Conservation (phyloP, 2,329 filamentous ascomycete species). For the Clonostachys chloroleuca region DNA sequence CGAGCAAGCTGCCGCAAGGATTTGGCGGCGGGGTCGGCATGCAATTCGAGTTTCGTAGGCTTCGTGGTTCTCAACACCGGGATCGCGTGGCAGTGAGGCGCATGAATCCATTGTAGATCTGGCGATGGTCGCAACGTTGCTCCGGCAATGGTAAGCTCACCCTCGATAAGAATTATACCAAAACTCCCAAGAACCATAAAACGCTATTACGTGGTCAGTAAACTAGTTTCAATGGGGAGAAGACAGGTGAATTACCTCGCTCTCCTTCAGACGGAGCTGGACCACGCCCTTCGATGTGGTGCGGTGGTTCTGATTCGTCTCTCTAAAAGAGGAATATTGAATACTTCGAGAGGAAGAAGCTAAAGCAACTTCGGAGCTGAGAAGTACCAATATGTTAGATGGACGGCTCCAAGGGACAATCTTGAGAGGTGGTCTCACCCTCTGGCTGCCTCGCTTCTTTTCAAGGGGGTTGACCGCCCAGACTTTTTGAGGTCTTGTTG, state of each 20-base stretch:
- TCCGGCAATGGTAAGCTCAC: constrained; percentile 62
- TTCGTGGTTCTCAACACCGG: constrained; percentile 57
- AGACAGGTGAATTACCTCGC: constrained; percentile 33
- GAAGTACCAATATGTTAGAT: neutral
- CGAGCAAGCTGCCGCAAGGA: constrained; percentile 48
- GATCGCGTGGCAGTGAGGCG: constrained; percentile 65
- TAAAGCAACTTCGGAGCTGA: neutral
- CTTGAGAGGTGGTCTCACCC: neutral
- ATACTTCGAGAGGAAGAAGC: constrained; percentile 2
- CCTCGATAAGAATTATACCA: constrained; percentile 55
- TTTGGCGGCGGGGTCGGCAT: constrained; percentile 42
- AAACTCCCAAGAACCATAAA: constrained; percentile 65
- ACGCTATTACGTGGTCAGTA: constrained; percentile 33
- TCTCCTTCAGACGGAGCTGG: constrained; percentile 38
- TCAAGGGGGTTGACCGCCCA: neutral
- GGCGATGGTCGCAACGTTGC: constrained; percentile 50
- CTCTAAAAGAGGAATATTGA: constrained; percentile 40
- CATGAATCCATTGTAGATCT: constrained; percentile 52
- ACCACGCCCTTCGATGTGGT: constrained; percentile 29
- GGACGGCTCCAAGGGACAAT: no score
- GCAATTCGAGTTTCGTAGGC: constrained; percentile 48
- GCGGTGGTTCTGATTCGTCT: constrained; percentile 36
- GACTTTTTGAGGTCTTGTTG: neutral
- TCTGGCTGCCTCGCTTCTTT: neutral
- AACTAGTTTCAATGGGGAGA: neutral